Evolutionary conservation across 495 filamentous ascomycete species (phyloP).

Genomic region (Paragyromitra xinjiangensis): DNA sequence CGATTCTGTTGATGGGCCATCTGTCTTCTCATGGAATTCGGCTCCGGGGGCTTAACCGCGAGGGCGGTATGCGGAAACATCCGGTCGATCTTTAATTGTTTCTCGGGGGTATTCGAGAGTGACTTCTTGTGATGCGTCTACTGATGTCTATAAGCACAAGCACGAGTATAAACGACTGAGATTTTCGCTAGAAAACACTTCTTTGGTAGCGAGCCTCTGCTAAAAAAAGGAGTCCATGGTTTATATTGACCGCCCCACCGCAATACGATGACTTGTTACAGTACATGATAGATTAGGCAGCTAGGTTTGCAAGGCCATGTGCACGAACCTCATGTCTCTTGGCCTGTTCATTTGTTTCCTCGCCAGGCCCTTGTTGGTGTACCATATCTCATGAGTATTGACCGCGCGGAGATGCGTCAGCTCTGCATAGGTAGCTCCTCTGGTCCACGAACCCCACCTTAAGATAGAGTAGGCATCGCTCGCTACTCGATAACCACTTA

Average conservation of each 20-base stretch:
- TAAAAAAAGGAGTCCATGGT: neutral
- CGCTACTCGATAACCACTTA: neutral
- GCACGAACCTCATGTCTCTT: neutral
- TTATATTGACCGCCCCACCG: neutral
- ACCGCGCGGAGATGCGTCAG: neutral
- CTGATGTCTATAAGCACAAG: neutral
- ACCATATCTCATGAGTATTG: neutral
- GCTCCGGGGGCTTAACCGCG: constrained; percentile 31
- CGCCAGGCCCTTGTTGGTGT: neutral
- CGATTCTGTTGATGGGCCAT: neutral
- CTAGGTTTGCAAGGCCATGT: neutral
- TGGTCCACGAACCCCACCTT: neutral
- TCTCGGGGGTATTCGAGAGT: neutral
- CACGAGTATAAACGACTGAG: neutral
- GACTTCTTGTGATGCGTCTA: constrained; percentile 23
- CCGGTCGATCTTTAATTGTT: neutral
- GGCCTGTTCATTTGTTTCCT: neutral
- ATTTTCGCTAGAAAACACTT: neutral
- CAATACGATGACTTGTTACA: neutral
- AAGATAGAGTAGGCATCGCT: neutral
- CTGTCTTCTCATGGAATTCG: constrained; percentile 1
- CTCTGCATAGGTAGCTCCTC: too few species aligned
- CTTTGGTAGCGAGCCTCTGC: neutral
- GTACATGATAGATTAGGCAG: neutral
- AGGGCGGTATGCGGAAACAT: neutral